phyloP scores from a whole-genome alignment of 345 rosid species.

The Corymbia maculata region DNA sequence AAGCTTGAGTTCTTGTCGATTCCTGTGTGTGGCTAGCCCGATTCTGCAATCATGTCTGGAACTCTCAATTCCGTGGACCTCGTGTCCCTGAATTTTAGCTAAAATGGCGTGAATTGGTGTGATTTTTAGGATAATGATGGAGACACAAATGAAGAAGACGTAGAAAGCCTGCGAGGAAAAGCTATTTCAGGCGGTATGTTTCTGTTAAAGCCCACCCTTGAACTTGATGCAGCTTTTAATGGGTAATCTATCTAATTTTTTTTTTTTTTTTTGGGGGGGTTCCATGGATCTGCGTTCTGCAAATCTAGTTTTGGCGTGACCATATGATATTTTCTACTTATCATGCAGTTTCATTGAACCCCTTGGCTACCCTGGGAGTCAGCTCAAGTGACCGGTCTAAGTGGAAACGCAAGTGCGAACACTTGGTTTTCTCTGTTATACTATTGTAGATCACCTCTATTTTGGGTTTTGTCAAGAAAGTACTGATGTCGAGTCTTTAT shows the following conservation, averaged over 20 bases:
- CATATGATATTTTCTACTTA: neutral
- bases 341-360: slow-evolving; percentile 25
- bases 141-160: slow-evolving; percentile 14
- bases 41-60: neutral
- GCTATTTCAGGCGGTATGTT: slow-evolving; percentile 11
- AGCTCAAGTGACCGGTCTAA: slow-evolving; percentile 30
- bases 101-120: neutral
- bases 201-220: neutral
- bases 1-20: neutral
- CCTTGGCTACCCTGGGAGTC: slow-evolving; percentile 20
- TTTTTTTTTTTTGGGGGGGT: neutral
- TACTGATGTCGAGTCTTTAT: neutral
- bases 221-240: neutral
- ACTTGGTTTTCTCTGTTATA: neutral
- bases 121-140: slow-evolving; percentile 30
- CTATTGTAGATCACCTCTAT: neutral
- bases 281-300: neutral
- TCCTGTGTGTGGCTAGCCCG: neutral
- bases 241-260: neutral
- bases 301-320: neutral
- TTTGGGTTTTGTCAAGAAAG: neutral
- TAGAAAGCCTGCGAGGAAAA: slow-evolving; percentile 30
- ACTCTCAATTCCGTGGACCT: neutral
- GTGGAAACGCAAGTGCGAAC: slow-evolving; percentile 78
- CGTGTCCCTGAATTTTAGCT: neutral